phyloP scores from a whole-genome alignment of 2,329 filamentous ascomycete genomes.

The Aureobasidium pullulans region DNA sequence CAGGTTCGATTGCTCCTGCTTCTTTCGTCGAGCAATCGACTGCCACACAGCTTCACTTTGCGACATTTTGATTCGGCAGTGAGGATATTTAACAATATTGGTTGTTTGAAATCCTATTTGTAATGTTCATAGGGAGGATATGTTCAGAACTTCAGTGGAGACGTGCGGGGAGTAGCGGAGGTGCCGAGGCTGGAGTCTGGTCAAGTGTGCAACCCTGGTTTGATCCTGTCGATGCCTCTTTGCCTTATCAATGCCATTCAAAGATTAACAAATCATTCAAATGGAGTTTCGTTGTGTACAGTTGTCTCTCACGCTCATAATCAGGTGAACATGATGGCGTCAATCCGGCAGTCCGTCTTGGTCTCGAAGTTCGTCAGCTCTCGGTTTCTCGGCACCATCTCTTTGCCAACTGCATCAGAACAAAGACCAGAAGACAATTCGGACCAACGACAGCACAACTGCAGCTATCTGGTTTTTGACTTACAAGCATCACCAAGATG shows the following conservation, averaged over 20 bases:
- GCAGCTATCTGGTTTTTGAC: too few relatives aligned
- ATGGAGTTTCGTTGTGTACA: too few relatives aligned
- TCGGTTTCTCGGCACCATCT: too few relatives aligned
- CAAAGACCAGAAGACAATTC: too few relatives aligned
- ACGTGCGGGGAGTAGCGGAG: conserved; percentile 1
- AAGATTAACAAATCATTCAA: too few relatives aligned
- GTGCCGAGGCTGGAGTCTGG: neutral
- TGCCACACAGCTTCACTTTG: conserved; percentile 28
- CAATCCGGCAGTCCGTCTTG: too few relatives aligned
- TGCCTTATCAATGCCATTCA: neutral
- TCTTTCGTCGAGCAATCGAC: conserved; percentile 35
- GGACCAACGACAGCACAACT: too few relatives aligned
- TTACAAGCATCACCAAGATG: neutral
- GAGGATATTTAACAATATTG: neutral
- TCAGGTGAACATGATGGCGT: too few relatives aligned
- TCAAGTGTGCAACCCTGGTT: neutral
- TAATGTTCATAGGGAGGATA: neutral
- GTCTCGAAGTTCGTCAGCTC: too few relatives aligned
- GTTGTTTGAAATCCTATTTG: neutral
- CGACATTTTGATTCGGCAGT: conserved; percentile 20
- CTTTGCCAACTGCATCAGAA: too few relatives aligned
- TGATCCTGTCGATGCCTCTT: neutral
- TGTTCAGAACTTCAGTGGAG: neutral
- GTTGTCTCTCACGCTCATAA: too few relatives aligned
- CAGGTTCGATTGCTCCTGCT: conserved; percentile 32